Base-by-base conservation (phyloP, 345 rosid species). In the Brassica napus region DNA sequence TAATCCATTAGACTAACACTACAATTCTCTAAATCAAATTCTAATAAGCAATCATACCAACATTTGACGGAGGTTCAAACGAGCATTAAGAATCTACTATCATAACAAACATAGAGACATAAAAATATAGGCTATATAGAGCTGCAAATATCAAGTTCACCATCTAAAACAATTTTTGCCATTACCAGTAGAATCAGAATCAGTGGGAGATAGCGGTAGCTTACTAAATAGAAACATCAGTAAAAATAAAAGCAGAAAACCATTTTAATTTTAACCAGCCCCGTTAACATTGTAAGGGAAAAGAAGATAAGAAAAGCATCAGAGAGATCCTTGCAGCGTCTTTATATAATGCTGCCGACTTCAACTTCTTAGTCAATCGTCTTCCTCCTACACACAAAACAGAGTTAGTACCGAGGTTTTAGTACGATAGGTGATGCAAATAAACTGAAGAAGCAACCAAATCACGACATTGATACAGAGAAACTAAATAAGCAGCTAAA, bases 381-480 rank as follows among this genome's bases (percentile, higher is more conserved):
- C 98, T 24, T 94, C 97, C 95, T 94, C 91, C 91, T 77, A 44
- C 32, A 62, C 9, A 39, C 77, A 3, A 11, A 73, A 21, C 21
- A 7, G 44, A 24, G 28, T 8, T 15, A 15, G 0, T 30, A 16
- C 4, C 16, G 0, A 16, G 23, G 26, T n/a, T 23, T 3, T 16
- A 32, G 71, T 82, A 47, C 8, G 39, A 15, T 31, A 32, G 8
- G 55, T 21, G 7, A 57, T 34, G 74, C 5, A 11, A 7, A 34
- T 3, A 55, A 35, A 21, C 16, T 1, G 52, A 30, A 9, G 23
- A 15, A 47, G 5, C 72, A 47, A 68, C 23, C 37, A 18, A 59
- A 23, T 59, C 82, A 30, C 6, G 47, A 18, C 3, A 34, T 3
- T 32, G 11, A 55, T 11, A 28, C 31, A 28, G 31, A 63, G 1